phyloP scores from a whole-genome alignment of 805 yeast species.

The Candida orba region DNA sequence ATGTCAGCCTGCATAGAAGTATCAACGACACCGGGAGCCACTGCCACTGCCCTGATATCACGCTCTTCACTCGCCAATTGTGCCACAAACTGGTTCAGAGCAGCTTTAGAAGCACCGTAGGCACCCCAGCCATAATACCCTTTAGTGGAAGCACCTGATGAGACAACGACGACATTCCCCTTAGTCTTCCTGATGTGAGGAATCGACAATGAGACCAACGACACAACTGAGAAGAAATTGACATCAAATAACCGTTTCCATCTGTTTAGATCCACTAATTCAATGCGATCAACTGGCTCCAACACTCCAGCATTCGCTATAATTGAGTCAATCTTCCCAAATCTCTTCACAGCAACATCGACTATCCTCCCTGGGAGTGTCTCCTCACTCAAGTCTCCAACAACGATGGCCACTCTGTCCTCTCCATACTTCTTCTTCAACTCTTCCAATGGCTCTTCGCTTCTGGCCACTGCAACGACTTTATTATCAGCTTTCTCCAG shows the following conservation, averaged over 20 bases:
- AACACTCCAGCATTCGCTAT: conserved; percentile 80
- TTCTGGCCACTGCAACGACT: conserved; percentile 70
- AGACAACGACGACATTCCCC: conserved; percentile 71
- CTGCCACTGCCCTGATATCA: conserved; percentile 51
- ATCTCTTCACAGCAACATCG: conserved; percentile 36
- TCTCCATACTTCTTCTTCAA: conserved; percentile 38
- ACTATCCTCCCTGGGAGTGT: conserved; percentile 28
- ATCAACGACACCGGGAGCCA: conserved; percentile 95
- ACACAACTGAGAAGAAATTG: conserved; percentile 71
- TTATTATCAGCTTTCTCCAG: conserved; percentile 27
- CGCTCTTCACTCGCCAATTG: conserved; percentile 66
- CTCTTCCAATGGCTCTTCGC: conserved; percentile 38
- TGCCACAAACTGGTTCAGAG: conserved; percentile 67
- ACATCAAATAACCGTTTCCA: conserved; percentile 68
- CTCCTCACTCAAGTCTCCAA: conserved; percentile 44
- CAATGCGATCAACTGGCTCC: conserved; percentile 62
- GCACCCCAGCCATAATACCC: conserved; percentile 78
- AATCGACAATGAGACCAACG: conserved; percentile 44
- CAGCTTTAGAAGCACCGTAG: conserved; percentile 89
- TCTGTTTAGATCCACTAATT: conserved; percentile 40
- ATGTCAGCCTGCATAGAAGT: conserved; percentile 83
- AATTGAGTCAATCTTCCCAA: conserved; percentile 55
- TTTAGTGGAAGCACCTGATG: conserved; percentile 78
- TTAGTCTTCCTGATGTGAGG: conserved; percentile 48
- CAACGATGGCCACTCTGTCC: conserved; percentile 39